A percentile compares a stretch with the other conserved stretches of the same genome.
These are phyloP conservation scores for Solanum aculeatissimum DNA, from an alignment of 305 asterid species.

Conservation along the genomic window DNA sequence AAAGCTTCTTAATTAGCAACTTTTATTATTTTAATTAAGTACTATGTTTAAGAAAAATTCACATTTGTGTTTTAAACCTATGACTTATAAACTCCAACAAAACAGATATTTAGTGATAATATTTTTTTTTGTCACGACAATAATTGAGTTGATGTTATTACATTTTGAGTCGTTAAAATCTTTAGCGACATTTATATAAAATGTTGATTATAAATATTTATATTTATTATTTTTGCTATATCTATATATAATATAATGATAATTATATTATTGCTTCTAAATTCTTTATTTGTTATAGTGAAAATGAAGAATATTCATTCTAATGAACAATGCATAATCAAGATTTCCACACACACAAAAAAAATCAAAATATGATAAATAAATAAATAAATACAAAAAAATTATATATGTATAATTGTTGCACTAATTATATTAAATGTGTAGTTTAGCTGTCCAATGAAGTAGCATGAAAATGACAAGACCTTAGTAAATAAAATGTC, in stretches of 20 bases:
- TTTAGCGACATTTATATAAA: too few relatives aligned
- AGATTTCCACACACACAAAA: background rate
- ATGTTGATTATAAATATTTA: too few relatives aligned
- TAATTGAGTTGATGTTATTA: too few relatives aligned
- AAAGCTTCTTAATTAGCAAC: background rate
- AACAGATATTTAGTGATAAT: too few relatives aligned
- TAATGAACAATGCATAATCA: background rate
- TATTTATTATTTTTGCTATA: too few relatives aligned
- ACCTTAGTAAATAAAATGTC: background rate
- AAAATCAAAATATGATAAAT: background rate
- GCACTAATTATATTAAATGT: background rate
- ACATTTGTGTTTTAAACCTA: background rate
- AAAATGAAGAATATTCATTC: background rate
- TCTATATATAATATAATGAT: too few relatives aligned
- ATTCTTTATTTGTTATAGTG: too few relatives aligned
- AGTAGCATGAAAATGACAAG: background rate
- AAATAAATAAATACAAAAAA: background rate
- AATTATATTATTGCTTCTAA: too few relatives aligned
- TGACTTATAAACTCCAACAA: too few relatives aligned
- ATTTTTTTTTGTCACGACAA: too few relatives aligned
- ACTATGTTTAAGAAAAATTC: background rate
- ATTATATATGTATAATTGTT: too few relatives aligned
- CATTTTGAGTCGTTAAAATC: too few relatives aligned
- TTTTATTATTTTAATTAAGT: background rate
- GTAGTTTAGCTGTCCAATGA: background rate